phyloP scores from a whole-genome alignment of 176 grass and related monocot genomes.

The Carex myosuroides region DNA sequence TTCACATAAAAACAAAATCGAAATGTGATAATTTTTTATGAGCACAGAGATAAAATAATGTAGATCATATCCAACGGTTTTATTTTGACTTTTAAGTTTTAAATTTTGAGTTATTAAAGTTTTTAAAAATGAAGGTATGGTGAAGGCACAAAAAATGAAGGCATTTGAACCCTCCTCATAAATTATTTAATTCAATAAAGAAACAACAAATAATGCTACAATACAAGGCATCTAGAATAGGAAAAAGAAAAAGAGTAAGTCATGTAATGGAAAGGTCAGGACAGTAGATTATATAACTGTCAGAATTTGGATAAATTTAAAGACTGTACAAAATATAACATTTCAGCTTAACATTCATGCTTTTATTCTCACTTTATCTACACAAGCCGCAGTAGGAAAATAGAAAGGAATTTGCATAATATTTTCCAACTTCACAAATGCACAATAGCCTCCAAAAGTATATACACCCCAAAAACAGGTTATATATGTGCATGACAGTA shows the following conservation, averaged over 20 bases:
- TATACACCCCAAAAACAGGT: not conserved
- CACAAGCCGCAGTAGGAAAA: not conserved
- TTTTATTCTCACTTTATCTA: slow-evolving; percentile 17
- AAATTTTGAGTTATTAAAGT: too few relatives aligned
- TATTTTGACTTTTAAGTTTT: too few relatives aligned
- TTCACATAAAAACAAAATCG: too few relatives aligned
- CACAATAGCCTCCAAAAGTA: not conserved
- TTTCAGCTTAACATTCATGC: not conserved
- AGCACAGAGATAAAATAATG: too few relatives aligned
- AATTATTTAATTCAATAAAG: not conserved
- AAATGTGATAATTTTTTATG: too few relatives aligned
- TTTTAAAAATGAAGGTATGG: too few relatives aligned
- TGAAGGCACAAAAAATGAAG: too few relatives aligned
- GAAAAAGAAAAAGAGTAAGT: not conserved
- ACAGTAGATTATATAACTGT: not conserved
- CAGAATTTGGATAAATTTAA: not conserved
- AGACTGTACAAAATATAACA: slow-evolving; percentile 6
- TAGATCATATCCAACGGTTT: too few relatives aligned
- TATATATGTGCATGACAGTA: not conserved
- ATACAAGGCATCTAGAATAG: not conserved
- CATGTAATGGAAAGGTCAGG: not conserved
- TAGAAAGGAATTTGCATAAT: not conserved
- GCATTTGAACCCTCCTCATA: too few relatives aligned
- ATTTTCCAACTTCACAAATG: not conserved
- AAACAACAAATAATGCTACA: not conserved